Conservation (phyloP, 805 yeast species). For the Wickerhamomyces ciferrii region DNA sequence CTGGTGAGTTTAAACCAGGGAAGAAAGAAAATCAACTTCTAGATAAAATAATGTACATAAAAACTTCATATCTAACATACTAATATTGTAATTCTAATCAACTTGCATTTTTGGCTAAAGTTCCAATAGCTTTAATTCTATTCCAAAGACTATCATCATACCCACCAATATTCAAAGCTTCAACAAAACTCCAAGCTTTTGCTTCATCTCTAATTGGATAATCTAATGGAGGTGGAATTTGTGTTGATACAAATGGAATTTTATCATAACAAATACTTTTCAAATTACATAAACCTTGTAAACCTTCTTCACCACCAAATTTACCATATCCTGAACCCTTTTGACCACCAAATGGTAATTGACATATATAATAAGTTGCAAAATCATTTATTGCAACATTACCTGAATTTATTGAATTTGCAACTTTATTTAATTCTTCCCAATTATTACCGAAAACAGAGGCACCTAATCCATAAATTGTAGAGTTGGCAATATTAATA, state of each 20-base stretch:
- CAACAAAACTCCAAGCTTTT: slow-evolving; percentile 86
- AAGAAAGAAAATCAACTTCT: no score
- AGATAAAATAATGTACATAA: not conserved
- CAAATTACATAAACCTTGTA: slow-evolving; percentile 81
- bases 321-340: slow-evolving; percentile 95
- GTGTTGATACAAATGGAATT: slow-evolving; percentile 70
- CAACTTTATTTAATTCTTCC: slow-evolving; percentile 53
- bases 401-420: slow-evolving; percentile 67
- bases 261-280: slow-evolving; percentile 86
- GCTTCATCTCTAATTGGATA: slow-evolving; percentile 82
- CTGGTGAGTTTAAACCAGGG: no score
- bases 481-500: slow-evolving; percentile 70
- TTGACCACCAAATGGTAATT: slow-evolving; percentile 94
- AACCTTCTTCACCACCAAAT: slow-evolving; percentile 97
- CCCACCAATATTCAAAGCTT: slow-evolving; percentile 76
- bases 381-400: slow-evolving; percentile 97
- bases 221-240: slow-evolving; percentile 84
- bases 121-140: slow-evolving; percentile 47
- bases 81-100: slow-evolving; percentile 7
- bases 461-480: slow-evolving; percentile 88
- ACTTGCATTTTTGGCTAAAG: slow-evolving; percentile 43
- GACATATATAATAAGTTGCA: slow-evolving; percentile 94
- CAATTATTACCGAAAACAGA: slow-evolving; percentile 77
- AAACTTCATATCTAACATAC: not conserved
- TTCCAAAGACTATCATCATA: slow-evolving; percentile 76